Evolutionary conservation across 768 basidiomycete species (phyloP), one percentile per base, ranked within the genome.

Genomic region (Mycena crocata): DNA sequence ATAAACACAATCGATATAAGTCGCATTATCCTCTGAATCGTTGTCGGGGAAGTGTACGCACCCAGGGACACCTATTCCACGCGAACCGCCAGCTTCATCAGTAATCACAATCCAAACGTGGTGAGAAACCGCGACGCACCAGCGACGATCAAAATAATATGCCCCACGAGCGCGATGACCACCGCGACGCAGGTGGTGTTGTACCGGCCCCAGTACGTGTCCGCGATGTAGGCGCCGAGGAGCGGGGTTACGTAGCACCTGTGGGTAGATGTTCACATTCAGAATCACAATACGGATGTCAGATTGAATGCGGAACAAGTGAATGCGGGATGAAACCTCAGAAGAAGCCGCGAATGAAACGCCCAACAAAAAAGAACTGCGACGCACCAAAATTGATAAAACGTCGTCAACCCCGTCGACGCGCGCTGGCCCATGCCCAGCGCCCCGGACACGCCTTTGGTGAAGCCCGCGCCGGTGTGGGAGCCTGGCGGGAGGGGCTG

Each of bases 371-470:
- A 7, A 14, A 17, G 21, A 34, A n/a, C 23, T n/a, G n/a, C 23
- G 28, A 34, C 56, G 12, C 67, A 88, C 90, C 90, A 91, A 76
- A 91, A 91, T 65, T 83, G 84, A 76, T 89, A 90, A 77, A 92
- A 91, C 0, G 89, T 91, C 13, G 83, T 86, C 51, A 93, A 75
- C 70, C 91, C 92, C 12, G 91, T 92, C 0, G 92, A 87, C 21
- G 91, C 87, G 34, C 84, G 88, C 74, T 94, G 91, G 1, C 90
- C 90, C 56, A 83, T 75, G 14, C 84, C 87, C 14, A 93, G 83
- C 1, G 92, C 92, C 63, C 92, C 92, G 4, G 92, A 85, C 71
- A 90, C 89, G 2, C 86, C 87, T 48, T 75, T 58, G 0, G 74
- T 45, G 9, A 85, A 83, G 14, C 85, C 87, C 1, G 90, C 86